Evolutionary conservation across 2,329 filamentous ascomycete species (phyloP), one percentile per base, ranked within the genome.

Genomic region (Aspergillus sclerotialis): DNA sequence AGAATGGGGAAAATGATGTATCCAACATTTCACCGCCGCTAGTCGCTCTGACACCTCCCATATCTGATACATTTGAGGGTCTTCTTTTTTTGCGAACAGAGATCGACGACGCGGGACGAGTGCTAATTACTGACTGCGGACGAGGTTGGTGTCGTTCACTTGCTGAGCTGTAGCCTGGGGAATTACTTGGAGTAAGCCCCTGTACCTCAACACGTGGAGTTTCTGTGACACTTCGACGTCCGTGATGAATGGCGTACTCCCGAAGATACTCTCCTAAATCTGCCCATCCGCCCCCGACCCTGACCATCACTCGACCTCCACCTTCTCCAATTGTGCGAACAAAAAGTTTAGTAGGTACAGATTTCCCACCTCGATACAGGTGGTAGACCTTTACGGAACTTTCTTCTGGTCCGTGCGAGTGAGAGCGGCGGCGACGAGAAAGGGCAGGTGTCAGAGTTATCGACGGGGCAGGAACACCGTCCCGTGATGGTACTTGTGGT

Each of bases 251-350:
- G 6, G 88, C 89, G 52, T 95, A 98, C 58, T 94, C 87, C 48
- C 88, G 83, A 27, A 98, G 72, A 54, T 95, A 98, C 60, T 96
- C 92, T 24, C 84, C 90, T 13, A 98, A 69, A 60, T 98, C 92
- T 10, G 89, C 88, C 92, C 92, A 98, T n/a, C 92, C 92, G 39
- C 92, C 92, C 9, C 92, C 92, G 9, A 98, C 90, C 23, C 92
- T 84, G 6, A 98, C 92, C 92, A 98, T 96, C 41, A 96, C 88
- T 33, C 92, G 80, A 60, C 96, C 88, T 11, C 85, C 86, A 37
- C 79, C 74, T 58, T 94, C 88, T 32, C 92, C 92, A 2, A 98
- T 89, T 2, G 88, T 80, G 11, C 92, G 83, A 33, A 98, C 89
- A 52, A 93, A 94, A 4, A 98, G 76, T 63, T 95, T 96, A 55